Percentiles rank a stretch among this genome's conserved stretches.
Evolutionary conservation across 2,329 filamentous ascomycete species (phyloP).

Genomic region (Penicillium corylophilum): DNA sequence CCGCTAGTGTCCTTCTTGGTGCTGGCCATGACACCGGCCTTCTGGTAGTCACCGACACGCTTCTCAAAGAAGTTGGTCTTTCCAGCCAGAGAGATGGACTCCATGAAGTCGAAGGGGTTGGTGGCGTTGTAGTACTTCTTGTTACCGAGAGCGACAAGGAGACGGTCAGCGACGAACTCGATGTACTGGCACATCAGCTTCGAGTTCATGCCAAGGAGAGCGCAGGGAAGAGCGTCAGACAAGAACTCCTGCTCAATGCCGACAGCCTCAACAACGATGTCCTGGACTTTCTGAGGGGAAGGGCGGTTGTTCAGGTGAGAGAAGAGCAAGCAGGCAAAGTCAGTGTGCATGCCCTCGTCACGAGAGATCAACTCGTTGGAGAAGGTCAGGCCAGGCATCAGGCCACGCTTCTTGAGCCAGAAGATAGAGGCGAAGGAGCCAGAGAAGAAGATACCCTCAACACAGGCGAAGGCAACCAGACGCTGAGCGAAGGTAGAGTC

Average conservation of each 20-base stretch:
- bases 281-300: constrained; percentile 72
- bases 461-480: constrained; percentile 92
- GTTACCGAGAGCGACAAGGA: constrained; percentile 90
- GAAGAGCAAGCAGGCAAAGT: constrained; percentile 97
- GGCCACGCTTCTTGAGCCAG: constrained; percentile 99
- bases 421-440: constrained; percentile 99
- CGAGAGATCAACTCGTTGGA: constrained; percentile 99
- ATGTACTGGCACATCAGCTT: constrained; percentile 99
- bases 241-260: constrained; percentile 96
- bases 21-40: constrained; percentile 96
- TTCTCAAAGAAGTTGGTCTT: constrained; percentile 99
- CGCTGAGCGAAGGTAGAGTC: constrained; percentile 93
- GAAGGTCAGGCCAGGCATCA: constrained; percentile 98
- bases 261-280: constrained; percentile 93
- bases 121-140: constrained; percentile 86
- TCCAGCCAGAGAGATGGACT: constrained; percentile 97
- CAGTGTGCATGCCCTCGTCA: constrained; percentile 98
- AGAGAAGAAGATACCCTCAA: constrained; percentile 99
- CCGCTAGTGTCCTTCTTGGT: constrained; percentile 65
- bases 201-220: constrained; percentile 95
- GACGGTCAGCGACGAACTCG: constrained; percentile 96
- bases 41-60: constrained; percentile 98
- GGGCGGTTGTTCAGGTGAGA: constrained; percentile 95
- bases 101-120: constrained; percentile 99
- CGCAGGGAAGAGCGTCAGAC: constrained; percentile 89